phyloP scores from a whole-genome alignment of 2,329 filamentous ascomycete genomes.

The Magnaporthiopsis poae region DNA sequence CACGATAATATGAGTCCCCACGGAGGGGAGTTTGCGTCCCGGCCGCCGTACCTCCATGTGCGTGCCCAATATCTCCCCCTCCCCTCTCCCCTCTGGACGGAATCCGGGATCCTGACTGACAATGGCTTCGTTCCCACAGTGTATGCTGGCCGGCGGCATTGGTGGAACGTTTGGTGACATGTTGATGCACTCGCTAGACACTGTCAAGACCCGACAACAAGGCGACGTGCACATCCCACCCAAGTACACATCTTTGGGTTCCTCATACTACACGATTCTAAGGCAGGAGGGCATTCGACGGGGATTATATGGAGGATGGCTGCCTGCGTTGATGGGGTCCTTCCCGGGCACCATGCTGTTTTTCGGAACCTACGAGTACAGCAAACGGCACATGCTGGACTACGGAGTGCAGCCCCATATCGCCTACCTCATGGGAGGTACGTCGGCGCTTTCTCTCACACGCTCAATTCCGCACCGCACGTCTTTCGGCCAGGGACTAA shows the following conservation, averaged over 20 bases:
- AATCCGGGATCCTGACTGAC: conserved; percentile 9
- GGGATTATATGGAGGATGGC: conserved; percentile 86
- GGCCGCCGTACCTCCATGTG: conserved; percentile 56
- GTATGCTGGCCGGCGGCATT: conserved; percentile 88
- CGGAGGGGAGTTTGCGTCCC: conserved; percentile 42
- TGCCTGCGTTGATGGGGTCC: conserved; percentile 81
- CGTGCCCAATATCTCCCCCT: conserved; percentile 9
- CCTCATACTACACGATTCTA: conserved; percentile 86
- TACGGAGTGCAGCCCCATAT: conserved; percentile 69
- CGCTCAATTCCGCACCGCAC: background rate
- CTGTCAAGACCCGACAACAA: conserved; percentile 95
- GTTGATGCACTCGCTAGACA: conserved; percentile 97
- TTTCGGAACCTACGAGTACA: conserved; percentile 93
- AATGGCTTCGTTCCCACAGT: conserved; percentile 36
- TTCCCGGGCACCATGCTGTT: conserved; percentile 91
- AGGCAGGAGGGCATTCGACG: conserved; percentile 79
- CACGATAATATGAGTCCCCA: conserved; percentile 27
- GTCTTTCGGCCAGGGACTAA: background rate
- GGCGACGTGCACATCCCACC: conserved; percentile 88
- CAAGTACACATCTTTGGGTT: conserved; percentile 81
- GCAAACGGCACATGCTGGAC: conserved; percentile 82
- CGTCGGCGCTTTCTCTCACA: conserved; percentile 12
- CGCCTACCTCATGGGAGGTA: conserved; percentile 77
- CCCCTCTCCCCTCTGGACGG: background rate
- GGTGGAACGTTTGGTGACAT: conserved; percentile 91